Base-by-base conservation (phyloP, 305 asterid genomes). In the Fraxinus nigra region DNA sequence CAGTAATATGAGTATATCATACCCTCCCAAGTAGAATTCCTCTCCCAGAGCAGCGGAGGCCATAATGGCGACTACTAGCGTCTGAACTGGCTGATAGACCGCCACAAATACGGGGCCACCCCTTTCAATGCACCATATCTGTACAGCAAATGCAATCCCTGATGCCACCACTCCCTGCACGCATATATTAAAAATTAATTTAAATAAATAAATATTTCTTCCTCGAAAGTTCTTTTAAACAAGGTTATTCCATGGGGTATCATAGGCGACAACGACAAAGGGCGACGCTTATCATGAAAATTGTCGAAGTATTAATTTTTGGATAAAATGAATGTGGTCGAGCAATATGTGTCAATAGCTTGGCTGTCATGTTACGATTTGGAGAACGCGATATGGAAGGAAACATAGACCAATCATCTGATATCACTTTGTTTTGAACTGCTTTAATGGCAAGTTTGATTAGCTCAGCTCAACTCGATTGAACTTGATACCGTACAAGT, bases 71-170 rank as follows among this genome's bases (percentile, higher is more conserved):
- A 94, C 98, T 83, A 95, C 99, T 0, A 97, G 97, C 5, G 99
- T 97, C 93, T 97, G 99, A 78, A 97, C 99, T 6, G 99, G 99
- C 79, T 97, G 99, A 84, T 97, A 97, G 3, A 97, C 98, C 2
- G 99, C 98, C 75, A 97, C 99, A 80, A 97, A 97, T 5, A 97
- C 99, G 8, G 99, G 99, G 82, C 99, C 99, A 4, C 99, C 99
- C 65, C 91, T 91, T 78, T 94, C 97, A 51, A 97, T 97, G 93
- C 99, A 97, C 99, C 99, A 97, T 90, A 97, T 97, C 89, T 97
- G 99, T 83, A 97, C 99, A 85, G 99, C 97, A 84, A 95, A 95
- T 63, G 98, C 98, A 20, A 94, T 93, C 89, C 99, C 99, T 0
- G 99, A 95, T 87, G 99, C 99, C 78, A 97, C 99, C 82, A 97